Evolutionary conservation across 2,329 filamentous ascomycete genomes (phyloP).

Genomic region (Epichloe festucae): DNA sequence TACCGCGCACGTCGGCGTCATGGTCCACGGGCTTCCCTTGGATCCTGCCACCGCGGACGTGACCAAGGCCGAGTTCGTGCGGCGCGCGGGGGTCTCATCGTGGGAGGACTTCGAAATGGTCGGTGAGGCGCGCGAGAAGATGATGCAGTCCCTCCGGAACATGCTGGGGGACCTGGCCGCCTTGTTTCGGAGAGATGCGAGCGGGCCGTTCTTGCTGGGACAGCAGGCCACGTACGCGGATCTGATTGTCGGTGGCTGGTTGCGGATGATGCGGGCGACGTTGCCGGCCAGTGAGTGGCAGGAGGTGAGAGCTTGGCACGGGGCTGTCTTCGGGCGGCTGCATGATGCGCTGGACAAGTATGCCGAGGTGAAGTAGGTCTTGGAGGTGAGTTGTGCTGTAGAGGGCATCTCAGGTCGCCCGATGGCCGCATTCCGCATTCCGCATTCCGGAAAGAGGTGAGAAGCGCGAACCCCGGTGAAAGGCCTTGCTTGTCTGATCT

Average conservation of each 20-base stretch:
- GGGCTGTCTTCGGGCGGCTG: constrained; percentile 35
- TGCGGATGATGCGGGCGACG: constrained; percentile 30
- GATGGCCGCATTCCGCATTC: no score
- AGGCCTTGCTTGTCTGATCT: no score
- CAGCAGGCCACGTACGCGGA: constrained; percentile 36
- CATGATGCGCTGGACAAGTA: constrained; percentile 31
- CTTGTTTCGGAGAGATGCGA: constrained; percentile 23
- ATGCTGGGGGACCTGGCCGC: constrained; percentile 27
- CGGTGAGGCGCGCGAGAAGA: constrained; percentile 26
- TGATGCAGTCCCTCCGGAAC: constrained; percentile 26
- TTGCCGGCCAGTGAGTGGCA: constrained; percentile 35
- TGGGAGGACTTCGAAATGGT: constrained; percentile 31
- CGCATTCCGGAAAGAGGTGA: no score
- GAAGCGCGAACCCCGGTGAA: no score
- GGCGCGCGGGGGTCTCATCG: constrained; percentile 28
- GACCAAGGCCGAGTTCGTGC: constrained; percentile 32
- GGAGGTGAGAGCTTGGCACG: constrained; percentile 33
- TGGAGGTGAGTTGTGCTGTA: no score
- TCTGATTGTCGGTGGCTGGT: constrained; percentile 43
- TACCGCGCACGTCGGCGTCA: constrained; percentile 29
- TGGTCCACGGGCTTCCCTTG: constrained; percentile 30
- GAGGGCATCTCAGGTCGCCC: no score
- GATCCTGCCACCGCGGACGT: constrained; percentile 33
- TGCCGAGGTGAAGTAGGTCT: constrained; percentile 11
- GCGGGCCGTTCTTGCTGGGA: constrained; percentile 37